Evolutionary conservation across 176 grass and related monocot genomes (phyloP), one percentile per base, ranked within the genome.

Genomic region (Rhynchospora pubera): DNA sequence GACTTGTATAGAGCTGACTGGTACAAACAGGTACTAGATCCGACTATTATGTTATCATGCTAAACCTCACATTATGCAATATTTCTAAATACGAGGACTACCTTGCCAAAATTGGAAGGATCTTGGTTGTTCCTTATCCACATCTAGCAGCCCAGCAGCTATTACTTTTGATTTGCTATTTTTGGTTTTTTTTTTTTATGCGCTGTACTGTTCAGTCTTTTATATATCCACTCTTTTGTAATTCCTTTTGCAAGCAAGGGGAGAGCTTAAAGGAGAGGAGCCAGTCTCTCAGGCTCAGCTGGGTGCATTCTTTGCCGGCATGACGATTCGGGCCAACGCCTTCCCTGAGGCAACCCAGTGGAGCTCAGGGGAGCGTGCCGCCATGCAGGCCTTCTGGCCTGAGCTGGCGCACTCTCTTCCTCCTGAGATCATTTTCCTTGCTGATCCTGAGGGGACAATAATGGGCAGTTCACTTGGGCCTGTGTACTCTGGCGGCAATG

Each of bases 271-370:
- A 28, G 26, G 26, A 23, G 90, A 98, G 26, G 92, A 91, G 61
- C 84, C 84, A 18, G 96, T 98, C 3, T 94, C 96, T 10, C 90
- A 84, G 76, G 92, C 92, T 18, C 96, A 98, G 78, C 79, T 94
- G 65, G 92, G 96, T 59, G 92, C 96, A 14, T 98, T 98, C 80
- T 98, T 98, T 82, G 92, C 96, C 71, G 96, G 89, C 68, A 98
- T 94, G 96, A 93, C 96, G 59, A 94, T 98, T 77, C 80, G 96
- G 71, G 92, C 92, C 19, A 98, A 98, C 61, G 83, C 89, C 65
- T 98, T 98, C 79, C 96, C 96, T 12, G 92, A 98, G 62, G 87
- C 85, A 24, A 98, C 92, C 0, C 96, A 95, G 19, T 98, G 96
- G 96, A 98, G 87, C 23, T 80, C 89, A 85, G 96, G 92, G 4